A percentile compares a stretch with the other conserved stretches of the same genome.
phyloP scores from a whole-genome alignment of 2,329 filamentous ascomycete species.

The Aspergillus felis region DNA sequence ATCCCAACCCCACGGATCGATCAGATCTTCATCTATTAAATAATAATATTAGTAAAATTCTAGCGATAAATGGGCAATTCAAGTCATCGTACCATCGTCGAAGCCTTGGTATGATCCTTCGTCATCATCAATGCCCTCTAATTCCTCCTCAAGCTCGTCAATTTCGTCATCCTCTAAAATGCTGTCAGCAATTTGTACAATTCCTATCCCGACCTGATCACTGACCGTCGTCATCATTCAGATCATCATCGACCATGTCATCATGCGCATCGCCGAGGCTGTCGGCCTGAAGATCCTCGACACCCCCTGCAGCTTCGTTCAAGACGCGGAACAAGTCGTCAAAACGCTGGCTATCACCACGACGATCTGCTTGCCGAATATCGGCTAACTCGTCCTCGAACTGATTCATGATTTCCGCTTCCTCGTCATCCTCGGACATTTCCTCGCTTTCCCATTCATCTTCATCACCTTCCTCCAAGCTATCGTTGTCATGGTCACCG shows the following conservation, averaged over 20 bases:
- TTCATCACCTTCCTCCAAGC: slow-evolving; percentile 45
- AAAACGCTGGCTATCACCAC: slow-evolving; percentile 40
- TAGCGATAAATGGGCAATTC: background rate
- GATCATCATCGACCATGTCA: slow-evolving; percentile 51
- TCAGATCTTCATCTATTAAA: slow-evolving; percentile 32
- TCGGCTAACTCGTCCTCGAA: slow-evolving; percentile 41
- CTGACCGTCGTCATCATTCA: slow-evolving; percentile 55
- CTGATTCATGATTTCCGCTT: slow-evolving; percentile 43
- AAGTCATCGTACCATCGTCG: slow-evolving; percentile 25
- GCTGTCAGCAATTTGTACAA: slow-evolving; percentile 22
- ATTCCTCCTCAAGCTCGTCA: slow-evolving; percentile 44
- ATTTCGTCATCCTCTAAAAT: slow-evolving; percentile 56
- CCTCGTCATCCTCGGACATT: slow-evolving; percentile 44
- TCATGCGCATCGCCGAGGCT: slow-evolving; percentile 47
- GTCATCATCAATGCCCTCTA: slow-evolving; percentile 44
- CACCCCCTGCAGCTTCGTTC: slow-evolving; percentile 39
- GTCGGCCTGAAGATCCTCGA: slow-evolving; percentile 42
- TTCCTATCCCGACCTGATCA: slow-evolving; percentile 1
- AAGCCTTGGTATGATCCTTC: slow-evolving; percentile 39
- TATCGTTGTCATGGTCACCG: slow-evolving; percentile 52
- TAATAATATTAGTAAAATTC: slow-evolving; percentile 28
- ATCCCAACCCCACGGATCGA: slow-evolving; percentile 50
- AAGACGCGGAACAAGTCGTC: slow-evolving; percentile 46
- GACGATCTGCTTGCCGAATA: slow-evolving; percentile 37
- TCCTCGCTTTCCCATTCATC: slow-evolving; percentile 50